Percentiles rank a stretch among this genome's conserved stretches.
Evolutionary conservation across 2,329 filamentous ascomycete species (phyloP).

Genomic region (Colletotrichum truncatum): DNA sequence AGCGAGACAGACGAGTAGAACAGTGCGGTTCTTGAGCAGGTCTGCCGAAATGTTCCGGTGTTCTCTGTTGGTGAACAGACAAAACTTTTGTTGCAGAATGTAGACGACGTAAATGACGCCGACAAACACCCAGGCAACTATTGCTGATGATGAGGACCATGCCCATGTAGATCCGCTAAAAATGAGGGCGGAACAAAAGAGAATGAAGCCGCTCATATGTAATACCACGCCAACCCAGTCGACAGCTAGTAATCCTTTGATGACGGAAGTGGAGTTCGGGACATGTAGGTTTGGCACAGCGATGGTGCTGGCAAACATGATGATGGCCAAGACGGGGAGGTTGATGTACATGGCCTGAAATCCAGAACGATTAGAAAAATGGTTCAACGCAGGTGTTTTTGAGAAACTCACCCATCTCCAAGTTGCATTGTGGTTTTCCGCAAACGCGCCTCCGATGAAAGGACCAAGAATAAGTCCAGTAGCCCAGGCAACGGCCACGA

Average conservation of each 20-base stretch:
- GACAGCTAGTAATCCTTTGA: conserved; percentile 34
- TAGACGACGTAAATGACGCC: conserved; percentile 54
- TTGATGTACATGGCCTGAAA: conserved; percentile 64
- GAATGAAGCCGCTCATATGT: conserved; percentile 42
- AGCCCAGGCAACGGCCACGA: conserved; percentile 38
- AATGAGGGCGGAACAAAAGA: conserved; percentile 55
- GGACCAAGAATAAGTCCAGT: conserved; percentile 35
- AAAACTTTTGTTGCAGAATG: conserved; percentile 54
- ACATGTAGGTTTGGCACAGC: conserved; percentile 49
- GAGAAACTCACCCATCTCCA: conserved; percentile 47
- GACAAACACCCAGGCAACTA: conserved; percentile 58
- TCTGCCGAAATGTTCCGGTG: conserved; percentile 54
- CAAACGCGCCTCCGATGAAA: conserved; percentile 42
- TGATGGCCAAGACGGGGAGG: conserved; percentile 49
- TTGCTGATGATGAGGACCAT: conserved; percentile 55
- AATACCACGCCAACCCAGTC: conserved; percentile 43
- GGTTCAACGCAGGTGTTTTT: background rate
- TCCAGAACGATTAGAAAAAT: rapidly evolving
- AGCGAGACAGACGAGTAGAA: conserved; percentile 53
- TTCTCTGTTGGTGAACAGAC: conserved; percentile 52
- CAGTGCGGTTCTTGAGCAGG: conserved; percentile 47
- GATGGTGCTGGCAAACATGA: conserved; percentile 51
- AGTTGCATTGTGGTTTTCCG: conserved; percentile 43
- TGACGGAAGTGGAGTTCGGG: conserved; percentile 30
- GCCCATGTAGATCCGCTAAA: conserved; percentile 59